Base-by-base conservation (phyloP, 106 monocot species). In the Xerophyta viscosa region DNA sequence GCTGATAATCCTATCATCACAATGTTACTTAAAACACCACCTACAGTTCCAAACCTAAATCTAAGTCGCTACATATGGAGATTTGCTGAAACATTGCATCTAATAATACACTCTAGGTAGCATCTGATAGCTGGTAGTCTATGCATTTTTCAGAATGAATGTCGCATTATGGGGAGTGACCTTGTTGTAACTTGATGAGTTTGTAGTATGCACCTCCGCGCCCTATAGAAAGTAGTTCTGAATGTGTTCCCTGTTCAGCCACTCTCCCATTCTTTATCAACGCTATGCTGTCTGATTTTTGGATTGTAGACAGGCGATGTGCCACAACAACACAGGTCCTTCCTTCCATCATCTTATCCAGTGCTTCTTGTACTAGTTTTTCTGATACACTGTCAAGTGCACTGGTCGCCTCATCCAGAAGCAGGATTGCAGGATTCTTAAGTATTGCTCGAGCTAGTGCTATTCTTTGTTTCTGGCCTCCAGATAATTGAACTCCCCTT, bases 381-480 rank as follows among this genome's bases (percentile, higher is more conserved):
- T 74, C 74, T 1, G 67, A 67, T 45, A 36, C 18, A 36, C 57
- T 58, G 17, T 74, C 74, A 0, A 74, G 63, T 8, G 74, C 74
- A 23, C 74, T 68, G 6, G 74, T 74, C 8, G 74, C 74, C 51
- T 74, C 74, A 42, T 74, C 74, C 36, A 68, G 31, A 2, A 74
- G 63, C 19, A 74, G 48, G 3, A 74, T 67, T 1, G 27, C 57
- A 5, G 74, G 57, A 10, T 57, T 49, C 49, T 61, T 67, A 22
- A 67, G 52, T 56, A 73, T 61, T 18, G 66, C 66, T 23, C 73
- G 18, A 11, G 66, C 66, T 6, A 73, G 41, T 26, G 73, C 66
- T 20, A 66, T 56, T 31, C 66, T 59, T 46, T 73, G 73, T 53
- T 62, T 73, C n/a, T 73, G 73, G 1, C 73, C 73, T n/a, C 73